Base-by-base conservation (phyloP, 306 rosid species). In the Vigna hirtella region DNA sequence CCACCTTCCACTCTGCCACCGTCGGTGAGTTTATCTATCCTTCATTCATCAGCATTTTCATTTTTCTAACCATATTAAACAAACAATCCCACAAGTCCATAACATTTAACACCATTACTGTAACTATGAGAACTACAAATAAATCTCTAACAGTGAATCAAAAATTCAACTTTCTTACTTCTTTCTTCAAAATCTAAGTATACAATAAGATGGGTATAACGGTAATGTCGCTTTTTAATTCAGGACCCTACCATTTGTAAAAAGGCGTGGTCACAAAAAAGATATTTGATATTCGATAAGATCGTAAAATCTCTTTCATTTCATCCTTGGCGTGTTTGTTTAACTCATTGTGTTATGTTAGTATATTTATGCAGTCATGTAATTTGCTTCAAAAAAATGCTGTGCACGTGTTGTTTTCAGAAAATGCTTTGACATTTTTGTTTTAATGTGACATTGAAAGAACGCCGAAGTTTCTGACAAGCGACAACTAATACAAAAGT, bases 1-100 rank as follows among this genome's bases (percentile, higher is more conserved):
- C 98, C 2, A 95, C 98, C 49, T 95, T 92, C 81, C 70, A 89
- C 18, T 95, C 98, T 3, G 98, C 98, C 78, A 95, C 98, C 9
- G 98, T 91, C 0, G 98, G 98, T 95, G 64, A 69, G 89, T 51
- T 40, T 12, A 2, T 70, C 28, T 4, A 1, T 14, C 55, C 20
- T 9, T 32, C 50, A 2, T 36, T 36, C 47, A 40, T 18, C 3
- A 30, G 34, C 34, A 30, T 30, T 30, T 30, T 30, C 5, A 30
- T 30, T 30, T 30, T 30, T 30, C 34, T 30, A 30, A 30, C 34
- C 34, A 30, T 30, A 30, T 30, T 30, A 30, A 30, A 30, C 34
- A 4, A 30, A 30, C 34, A 30, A 30, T 30, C 28, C 28, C 34
- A 30, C 38, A 34, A 34, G 7, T 34, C 38, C 6, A 34, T 34